phyloP scores from a whole-genome alignment of 73 alveolate genomes.

The Paramecium sonneborni region DNA sequence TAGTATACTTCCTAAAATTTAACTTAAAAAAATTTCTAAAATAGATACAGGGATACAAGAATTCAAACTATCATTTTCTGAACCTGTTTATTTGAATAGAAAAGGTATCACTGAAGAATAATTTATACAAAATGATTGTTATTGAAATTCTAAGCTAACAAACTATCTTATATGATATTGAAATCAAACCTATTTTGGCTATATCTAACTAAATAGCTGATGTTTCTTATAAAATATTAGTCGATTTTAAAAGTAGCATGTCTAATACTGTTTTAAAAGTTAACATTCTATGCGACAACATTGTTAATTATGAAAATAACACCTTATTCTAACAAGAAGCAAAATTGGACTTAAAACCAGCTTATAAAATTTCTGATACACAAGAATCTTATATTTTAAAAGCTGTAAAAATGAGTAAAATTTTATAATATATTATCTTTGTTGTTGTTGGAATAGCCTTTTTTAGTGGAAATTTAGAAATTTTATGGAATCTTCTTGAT shows the following conservation, averaged over 20 bases:
- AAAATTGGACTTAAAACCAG: too few relatives aligned
- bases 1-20: background rate
- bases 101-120: background rate
- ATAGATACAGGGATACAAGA: background rate
- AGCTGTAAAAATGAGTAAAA: too few relatives aligned
- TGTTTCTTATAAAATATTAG: background rate
- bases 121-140: background rate
- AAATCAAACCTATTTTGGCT: background rate
- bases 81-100: background rate
- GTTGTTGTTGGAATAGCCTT: too few relatives aligned
- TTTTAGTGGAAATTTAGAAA: too few relatives aligned
- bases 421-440: too few relatives aligned
- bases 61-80: background rate
- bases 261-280: background rate
- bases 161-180: background rate
- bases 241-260: background rate
- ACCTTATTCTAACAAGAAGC: too few relatives aligned
- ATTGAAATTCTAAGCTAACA: background rate
- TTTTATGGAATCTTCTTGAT: too few relatives aligned
- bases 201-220: background rate
- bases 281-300: background rate
- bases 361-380: too few relatives aligned
- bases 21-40: background rate
- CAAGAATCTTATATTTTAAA: too few relatives aligned
- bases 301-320: background rate